Base-by-base conservation (phyloP, 371 early-diverging fungal species). In the Umbelopsis sp. region DNA sequence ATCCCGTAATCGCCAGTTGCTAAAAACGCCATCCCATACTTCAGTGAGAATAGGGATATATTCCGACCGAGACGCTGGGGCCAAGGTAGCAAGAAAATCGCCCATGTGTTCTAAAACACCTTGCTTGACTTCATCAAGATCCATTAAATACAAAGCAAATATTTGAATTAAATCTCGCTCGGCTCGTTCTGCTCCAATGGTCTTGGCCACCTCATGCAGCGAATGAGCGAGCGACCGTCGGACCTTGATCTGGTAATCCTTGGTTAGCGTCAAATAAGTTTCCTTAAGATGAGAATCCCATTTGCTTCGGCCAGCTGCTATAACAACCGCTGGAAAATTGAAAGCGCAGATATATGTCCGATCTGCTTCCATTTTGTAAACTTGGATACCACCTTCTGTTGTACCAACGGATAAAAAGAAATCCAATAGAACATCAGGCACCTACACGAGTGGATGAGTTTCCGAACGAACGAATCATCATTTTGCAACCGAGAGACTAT, bases 201-300 rank as follows among this genome's bases (percentile, higher is more conserved):
- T 83, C 12, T 80, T 76, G 0, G 88, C 87, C 62, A 88, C 77
- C 62, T 86, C 88, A 62, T 88, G 88, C 38, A 88, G 63, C 1
- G 88, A 88, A 66, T 86, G 85, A 3, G 88, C 88, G 57, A 88
- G 79, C 0, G 87, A 85, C 20, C 86, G 79, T 4, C 88, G 78
- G 45, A 88, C 81, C 72, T 88, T 79, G 76, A 88, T 81, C 68
- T 86, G 82, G 44, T 81, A 82, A 51, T 86, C 87, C 66, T 83
- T 81, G 10, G 84, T 80, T 50, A 86, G 63, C 45, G 76, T 77
- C 11, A 82, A 52, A 71, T 84, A 86, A 3, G 82, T 82, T 2
- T 84, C 87, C 16, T 82, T 77, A 7, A 86, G 73, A 65, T 86
- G 83, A 2, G 74, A 71, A 52, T 84, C 82, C 87, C 87, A 86